Evolutionary conservation across 768 basidiomycete species (phyloP).

Genomic region (Pleurotus sapidus): DNA sequence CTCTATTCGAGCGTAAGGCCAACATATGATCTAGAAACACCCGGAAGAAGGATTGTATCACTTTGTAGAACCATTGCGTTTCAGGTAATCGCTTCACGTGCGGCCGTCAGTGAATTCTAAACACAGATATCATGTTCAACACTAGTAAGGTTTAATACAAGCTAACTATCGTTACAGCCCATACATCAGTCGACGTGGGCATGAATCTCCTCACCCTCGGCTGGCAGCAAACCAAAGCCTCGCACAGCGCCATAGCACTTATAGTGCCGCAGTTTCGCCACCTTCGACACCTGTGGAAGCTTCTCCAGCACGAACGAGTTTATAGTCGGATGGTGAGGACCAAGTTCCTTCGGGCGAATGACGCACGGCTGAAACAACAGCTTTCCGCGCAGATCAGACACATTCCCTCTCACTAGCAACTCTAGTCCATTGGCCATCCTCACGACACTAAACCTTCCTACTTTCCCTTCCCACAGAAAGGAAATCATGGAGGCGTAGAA

Average conservation of each 20-base stretch:
- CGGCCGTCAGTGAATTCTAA: too few species aligned
- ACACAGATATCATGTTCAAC: too few species aligned
- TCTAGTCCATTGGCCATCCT: background rate
- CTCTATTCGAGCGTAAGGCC: constrained; percentile 31
- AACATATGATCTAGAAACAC: constrained; percentile 18
- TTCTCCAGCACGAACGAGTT: background rate
- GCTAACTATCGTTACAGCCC: too few species aligned
- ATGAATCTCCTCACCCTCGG: background rate
- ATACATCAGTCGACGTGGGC: background rate
- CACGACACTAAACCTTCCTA: background rate
- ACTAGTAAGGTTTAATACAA: too few species aligned
- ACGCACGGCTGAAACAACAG: constrained; percentile 1
- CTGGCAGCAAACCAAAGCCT: background rate
- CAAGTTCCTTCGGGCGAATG: background rate
- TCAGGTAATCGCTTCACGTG: too few species aligned
- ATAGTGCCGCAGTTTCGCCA: background rate
- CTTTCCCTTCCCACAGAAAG: background rate
- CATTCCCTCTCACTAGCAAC: background rate
- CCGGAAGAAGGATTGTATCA: too few species aligned
- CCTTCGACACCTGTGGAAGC: background rate
- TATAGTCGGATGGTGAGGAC: background rate
- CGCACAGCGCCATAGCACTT: background rate
- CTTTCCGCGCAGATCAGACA: background rate
- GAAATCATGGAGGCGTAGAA: background rate
- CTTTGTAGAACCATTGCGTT: too few species aligned